Conservation (phyloP, 2,329 filamentous ascomycete genomes). For the Botrytis medusae region DNA sequence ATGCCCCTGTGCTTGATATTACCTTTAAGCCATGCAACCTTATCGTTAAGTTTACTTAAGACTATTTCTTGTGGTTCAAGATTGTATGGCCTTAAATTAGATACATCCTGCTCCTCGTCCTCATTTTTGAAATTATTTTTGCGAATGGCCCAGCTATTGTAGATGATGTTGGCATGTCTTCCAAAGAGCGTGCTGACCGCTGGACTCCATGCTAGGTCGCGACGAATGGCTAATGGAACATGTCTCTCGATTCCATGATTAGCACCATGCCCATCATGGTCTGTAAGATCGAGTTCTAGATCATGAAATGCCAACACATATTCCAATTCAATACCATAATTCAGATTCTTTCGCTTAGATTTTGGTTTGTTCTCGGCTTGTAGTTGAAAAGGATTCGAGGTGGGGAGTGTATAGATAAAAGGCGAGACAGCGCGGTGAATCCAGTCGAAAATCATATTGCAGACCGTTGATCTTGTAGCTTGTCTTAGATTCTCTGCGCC, state of each 20-base stretch:
- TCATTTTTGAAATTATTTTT: neutral
- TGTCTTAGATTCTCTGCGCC: neutral
- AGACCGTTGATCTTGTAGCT: neutral
- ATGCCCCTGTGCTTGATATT: slow-evolving; percentile 4
- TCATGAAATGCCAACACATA: slow-evolving; percentile 33
- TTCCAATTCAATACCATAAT: slow-evolving; percentile 34
- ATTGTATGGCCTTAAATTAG: slow-evolving; percentile 18
- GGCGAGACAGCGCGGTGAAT: neutral
- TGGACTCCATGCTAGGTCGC: slow-evolving; percentile 20
- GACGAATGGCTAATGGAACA: slow-evolving; percentile 22
- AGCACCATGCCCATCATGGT: neutral
- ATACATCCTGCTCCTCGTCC: neutral
- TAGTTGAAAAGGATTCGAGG: neutral
- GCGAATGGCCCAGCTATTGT: slow-evolving; percentile 33
- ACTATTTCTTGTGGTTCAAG: slow-evolving; percentile 28
- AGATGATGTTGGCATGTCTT: slow-evolving; percentile 22
- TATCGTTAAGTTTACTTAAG: slow-evolving; percentile 16
- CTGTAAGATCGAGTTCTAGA: slow-evolving; percentile 25
- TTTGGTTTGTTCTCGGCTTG: neutral
- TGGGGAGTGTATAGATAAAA: neutral
- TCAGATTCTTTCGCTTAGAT: slow-evolving; percentile 2
- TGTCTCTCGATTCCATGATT: slow-evolving; percentile 21
- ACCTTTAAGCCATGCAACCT: slow-evolving; percentile 15
- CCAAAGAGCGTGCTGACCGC: neutral
- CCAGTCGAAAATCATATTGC: slow-evolving; percentile 5